Base-by-base conservation (phyloP, 495 filamentous ascomycete genomes). In the Glonium stellatum region DNA sequence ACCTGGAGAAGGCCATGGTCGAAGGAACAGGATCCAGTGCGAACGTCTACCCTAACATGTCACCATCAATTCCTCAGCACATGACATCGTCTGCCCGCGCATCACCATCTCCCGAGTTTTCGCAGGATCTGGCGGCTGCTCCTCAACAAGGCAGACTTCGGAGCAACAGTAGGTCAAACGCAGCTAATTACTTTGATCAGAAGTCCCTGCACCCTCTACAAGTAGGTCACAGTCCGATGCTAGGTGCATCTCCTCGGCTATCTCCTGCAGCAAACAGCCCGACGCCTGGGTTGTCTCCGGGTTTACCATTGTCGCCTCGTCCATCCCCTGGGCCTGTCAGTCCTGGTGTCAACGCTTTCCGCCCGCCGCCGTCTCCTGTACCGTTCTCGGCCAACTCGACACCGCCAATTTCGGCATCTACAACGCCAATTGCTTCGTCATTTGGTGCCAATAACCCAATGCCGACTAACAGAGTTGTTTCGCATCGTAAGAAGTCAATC, bases 401-500 rank as follows among this genome's bases (percentile, higher is more conserved):
- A 1, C 80, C 84, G 1, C 79, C 82, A n/a, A 61, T 18, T 64
- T 83, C 46, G 61, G 78, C 41, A 13, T 60, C 78, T 12, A 65
- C 72, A 36, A 75, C 75, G 21, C 69, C 71, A 6, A 60, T 63
- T 12, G 51, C 55, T 54, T 36, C 67, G 49, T 49, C 56, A 46
- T 61, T 68, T 60, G 35, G 67, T 34, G 34, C 56, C 59, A 66
- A 60, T 65, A 11, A 61, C 19, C 37, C 59, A 36, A 23, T 44
- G 39, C 19, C 66, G 69, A 66, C 21, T 65, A 71, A 22, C 69
- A 76, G 59, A 70, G 71, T 18, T 63, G 69, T 22, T 66, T 65
- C 71, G 23, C 69, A 35, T 22, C 77, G 71, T 56, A 93, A 90
- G 76, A 82, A 82, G 39, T 76, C 80, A 0, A 76, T 93, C 50